Evolutionary conservation across 2,329 filamentous ascomycete species (phyloP).

Genomic region (Cordyceps sp.): DNA sequence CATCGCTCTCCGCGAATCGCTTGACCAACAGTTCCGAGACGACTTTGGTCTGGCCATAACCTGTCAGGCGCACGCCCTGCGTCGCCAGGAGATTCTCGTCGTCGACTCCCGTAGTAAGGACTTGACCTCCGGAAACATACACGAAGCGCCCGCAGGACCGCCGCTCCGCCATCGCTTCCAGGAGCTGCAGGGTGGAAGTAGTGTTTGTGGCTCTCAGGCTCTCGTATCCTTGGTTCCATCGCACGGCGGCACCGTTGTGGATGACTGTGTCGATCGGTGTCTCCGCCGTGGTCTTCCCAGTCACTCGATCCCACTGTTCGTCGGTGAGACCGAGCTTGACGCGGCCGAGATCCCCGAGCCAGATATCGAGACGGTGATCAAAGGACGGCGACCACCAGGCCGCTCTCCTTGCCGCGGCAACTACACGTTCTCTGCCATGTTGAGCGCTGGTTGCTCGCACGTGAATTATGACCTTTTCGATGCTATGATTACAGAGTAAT

Average conservation of each 20-base stretch:
- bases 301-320: not conserved
- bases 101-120: not conserved
- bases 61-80: not conserved
- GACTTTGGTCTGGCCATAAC: conserved; percentile 1
- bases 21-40: conserved; percentile 2
- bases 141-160: not conserved
- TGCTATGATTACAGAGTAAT: not conserved
- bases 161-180: not conserved
- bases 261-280: conserved; percentile 1
- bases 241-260: not conserved
- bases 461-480: not conserved
- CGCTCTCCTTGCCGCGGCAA: not conserved
- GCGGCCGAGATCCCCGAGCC: not conserved
- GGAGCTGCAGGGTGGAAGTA: conserved; percentile 1
- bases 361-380: not conserved
- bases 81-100: not conserved
- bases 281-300: not conserved
- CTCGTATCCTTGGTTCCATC: conserved; percentile 1
- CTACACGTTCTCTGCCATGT: not conserved
- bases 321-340: not conserved
- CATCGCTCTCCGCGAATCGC: not conserved
- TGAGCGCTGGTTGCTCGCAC: not conserved
- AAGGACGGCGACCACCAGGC: not conserved
- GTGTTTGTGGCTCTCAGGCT: not conserved
- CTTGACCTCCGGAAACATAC: conserved; percentile 1